Evolutionary conservation across 2,329 filamentous ascomycete genomes (phyloP), one percentile per base, ranked within the genome.

Genomic region (Rhexocercosporidium sp.): DNA sequence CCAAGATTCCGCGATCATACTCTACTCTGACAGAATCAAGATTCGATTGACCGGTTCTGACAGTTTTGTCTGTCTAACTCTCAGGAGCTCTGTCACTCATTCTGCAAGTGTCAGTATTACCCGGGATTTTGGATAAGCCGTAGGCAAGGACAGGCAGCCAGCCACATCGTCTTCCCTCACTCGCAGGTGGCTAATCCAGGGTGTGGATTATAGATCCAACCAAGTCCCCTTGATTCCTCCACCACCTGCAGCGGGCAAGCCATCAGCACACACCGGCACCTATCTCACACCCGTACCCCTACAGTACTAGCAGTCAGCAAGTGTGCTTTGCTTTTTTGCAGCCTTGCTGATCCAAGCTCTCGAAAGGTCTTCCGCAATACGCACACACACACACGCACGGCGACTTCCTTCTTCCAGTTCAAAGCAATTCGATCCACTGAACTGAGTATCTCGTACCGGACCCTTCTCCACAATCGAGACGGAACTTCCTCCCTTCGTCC

Each of bases 51-150:
- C 54, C 34, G 54, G 31, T 25, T 25, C 34, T 37, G 54, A 57
- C 31, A 53, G n/a, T 25, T 27, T 22, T 12, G 20, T 25, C 11
- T 31, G 22, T 25, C 27, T 25, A 20, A 9, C 41, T 18, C 25
- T 20, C 44, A 47, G 44, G 12, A 39, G 7, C n/a, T 3, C 12
- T 41, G 3, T 9, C 11, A 25, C 20, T 22, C 20, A 6, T 18
- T 57, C 54, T 41, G 34, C 20, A 39, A 57, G 20, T 37, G 39
- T 34, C 14, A 57, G 14, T 64, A 69, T 66, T 69, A 66, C 65
- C 66, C 69, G 59, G 59, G 20, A 56, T 53, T 57, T 65, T 66
- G 69, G 66, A 61, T 63, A 64, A 66, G 66, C 64, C 66, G 64
- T 69, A 65, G 41, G 41, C 63, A 56, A 62, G 54, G 7, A 57